Base-by-base conservation (phyloP, 2,329 filamentous ascomycete genomes). In the Fusarium verticillioides region DNA sequence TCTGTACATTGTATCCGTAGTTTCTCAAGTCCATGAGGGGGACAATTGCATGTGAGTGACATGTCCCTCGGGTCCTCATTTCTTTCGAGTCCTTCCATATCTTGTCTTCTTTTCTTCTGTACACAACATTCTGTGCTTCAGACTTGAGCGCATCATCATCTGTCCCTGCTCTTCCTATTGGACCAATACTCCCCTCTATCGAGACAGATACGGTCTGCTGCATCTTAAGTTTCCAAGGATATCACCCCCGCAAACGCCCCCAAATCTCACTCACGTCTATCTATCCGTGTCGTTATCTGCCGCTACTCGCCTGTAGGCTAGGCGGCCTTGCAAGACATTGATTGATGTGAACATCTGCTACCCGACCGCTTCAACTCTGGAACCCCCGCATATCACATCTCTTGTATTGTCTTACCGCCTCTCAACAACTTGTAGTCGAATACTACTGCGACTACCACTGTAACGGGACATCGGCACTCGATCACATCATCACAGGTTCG, bases 201-300 rank as follows among this genome's bases (percentile, higher is more conserved):
- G 30, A 49, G 50, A 61, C 70, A 57, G 49, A 73, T 67, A 73
- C 61, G 53, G 70, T 50, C 57, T 67, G 66, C 52, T 73, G 70
- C 70, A 73, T 62, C 58, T 46, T 34, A 50, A 44, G 26, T 53
- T 71, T 73, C 54, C 70, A 67, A 73, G 66, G 62, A 67, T 63
- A 57, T 46, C 46, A n/a, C 58, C 61, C 66, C 69, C 63, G 49
- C 70, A 73, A 74, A 73, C 56, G 37, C 59, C 58, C 67, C 66
- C 70, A 71, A 54, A 73, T 73, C 70, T 73, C 61, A 71, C 61
- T 42, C 40, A 50, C 63, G 57, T 69, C 30, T 36, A 59, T 66
- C 53, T 60, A 52, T 64, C 60, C 53, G 53, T 66, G 32, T 47
- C 46, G 44, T 62, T 66, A 70, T 60, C 67, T 56, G 60, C 54